phyloP scores from a whole-genome alignment of 1,284 basidiomycete genomes.

The Gymnopus androsaceus region DNA sequence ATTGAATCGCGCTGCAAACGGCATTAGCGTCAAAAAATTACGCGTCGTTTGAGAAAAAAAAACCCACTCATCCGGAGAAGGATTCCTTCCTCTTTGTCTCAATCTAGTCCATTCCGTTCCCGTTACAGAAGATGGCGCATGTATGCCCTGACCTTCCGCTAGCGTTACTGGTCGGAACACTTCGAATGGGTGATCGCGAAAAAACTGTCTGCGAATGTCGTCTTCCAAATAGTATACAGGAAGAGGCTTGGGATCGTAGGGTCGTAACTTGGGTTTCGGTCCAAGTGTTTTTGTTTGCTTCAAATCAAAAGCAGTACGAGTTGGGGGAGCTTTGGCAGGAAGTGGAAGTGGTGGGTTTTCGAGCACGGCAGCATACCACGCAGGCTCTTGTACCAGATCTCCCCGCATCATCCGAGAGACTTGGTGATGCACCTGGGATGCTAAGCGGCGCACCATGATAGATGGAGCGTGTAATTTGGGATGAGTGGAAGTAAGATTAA shows the following conservation, averaged over 20 bases:
- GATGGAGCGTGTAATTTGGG: no score
- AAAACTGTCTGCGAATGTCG: constrained; percentile 87
- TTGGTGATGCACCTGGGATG: constrained; percentile 87
- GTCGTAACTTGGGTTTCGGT: constrained; percentile 39
- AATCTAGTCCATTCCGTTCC: constrained; percentile 76
- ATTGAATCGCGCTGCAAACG: constrained; percentile 71
- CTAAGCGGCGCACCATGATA: constrained; percentile 81
- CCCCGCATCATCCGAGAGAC: constrained; percentile 82
- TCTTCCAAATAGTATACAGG: constrained; percentile 86
- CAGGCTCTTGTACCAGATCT: constrained; percentile 71
- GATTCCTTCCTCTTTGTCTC: constrained; percentile 80
- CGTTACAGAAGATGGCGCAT: constrained; percentile 55
- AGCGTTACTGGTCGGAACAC: constrained; percentile 81
- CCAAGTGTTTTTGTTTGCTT: constrained; percentile 23
- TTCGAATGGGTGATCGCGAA: constrained; percentile 95
- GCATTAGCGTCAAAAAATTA: constrained; percentile 13
- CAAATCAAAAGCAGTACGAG: constrained; percentile 56
- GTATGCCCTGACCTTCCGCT: constrained; percentile 68
- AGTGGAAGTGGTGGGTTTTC: constrained; percentile 86
- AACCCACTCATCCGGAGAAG: constrained; percentile 83
- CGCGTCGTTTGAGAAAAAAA: constrained; percentile 13
- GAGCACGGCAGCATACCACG: constrained; percentile 86
- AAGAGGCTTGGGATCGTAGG: constrained; percentile 55
- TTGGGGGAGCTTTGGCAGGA: constrained; percentile 70
- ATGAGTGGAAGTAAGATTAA: no score